Base-by-base conservation (phyloP, 2,329 filamentous ascomycete genomes). In the Rachicladosporium sp. region DNA sequence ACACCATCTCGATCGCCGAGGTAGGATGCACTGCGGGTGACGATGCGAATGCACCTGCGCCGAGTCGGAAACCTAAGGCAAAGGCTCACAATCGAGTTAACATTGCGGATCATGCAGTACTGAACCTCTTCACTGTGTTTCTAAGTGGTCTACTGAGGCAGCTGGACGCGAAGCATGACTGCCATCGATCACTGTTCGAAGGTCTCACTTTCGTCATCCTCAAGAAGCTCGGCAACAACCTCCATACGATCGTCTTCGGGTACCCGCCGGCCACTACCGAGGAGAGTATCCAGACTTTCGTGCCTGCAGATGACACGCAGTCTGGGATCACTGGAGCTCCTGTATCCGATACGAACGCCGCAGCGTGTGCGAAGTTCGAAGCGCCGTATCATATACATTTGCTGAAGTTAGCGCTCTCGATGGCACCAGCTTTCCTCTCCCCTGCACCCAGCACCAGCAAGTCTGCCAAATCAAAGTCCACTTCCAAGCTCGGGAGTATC, bases 111-210 rank as follows among this genome's bases (percentile, higher is more conserved):
- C 40, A 38, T 7, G 40, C 53, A n/a, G 21, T 41, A 8, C 37
- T 58, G 7, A 46, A 46, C 29, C 19, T 44, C 4, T 46, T 56
- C 7, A 53, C 61, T 2, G 54, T 58, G 13, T 55, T 67, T 13
- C 47, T 68, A 0, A 52, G 51, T 1, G 55, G 54, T 4, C 44
- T 64, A 2, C 43, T 67, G 4, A 52, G 57, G 1, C 47, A 55
- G 10, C 53, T 67, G 1, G 58, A 64, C 19, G 49, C 59, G 21
- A 57, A 53, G 7, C 46, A 56, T 11, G 41, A 49, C 3, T 31
- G 53, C 6, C 63, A 68, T 31, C 56, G 57, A 27, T 49, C 59
- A 11, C 44, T 69, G 1, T 67, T 67, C 38, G 65, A 68, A 50
- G 64, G 63, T 2, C 61, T 66, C 29, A 50, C 61, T 2, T 68